Conservation (phyloP, 345 rosid species). For the Linum lewisii region DNA sequence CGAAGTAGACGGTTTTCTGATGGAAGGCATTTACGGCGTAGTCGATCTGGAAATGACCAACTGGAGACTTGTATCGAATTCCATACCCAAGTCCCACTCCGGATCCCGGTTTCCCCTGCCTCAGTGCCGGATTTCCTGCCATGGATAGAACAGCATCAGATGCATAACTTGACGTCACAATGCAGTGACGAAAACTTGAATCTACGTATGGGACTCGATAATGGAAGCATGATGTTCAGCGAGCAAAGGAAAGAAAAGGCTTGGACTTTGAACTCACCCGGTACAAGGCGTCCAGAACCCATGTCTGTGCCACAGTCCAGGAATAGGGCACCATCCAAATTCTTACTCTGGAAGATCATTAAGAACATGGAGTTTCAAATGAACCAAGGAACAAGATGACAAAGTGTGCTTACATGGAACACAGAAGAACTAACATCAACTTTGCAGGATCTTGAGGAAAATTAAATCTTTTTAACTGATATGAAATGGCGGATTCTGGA, state of each 20-base stretch:
- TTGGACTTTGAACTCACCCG: conserved; percentile 34
- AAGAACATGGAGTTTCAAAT: conserved; percentile 3
- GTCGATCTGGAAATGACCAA: conserved; percentile 61
- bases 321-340: conserved; percentile 61
- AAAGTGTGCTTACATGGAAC: too few relatives aligned
- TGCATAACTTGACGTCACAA: too few relatives aligned
- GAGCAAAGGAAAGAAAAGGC: conserved; percentile 9
- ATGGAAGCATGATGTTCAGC: not conserved
- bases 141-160: too few relatives aligned
- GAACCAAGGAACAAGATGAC: not conserved
- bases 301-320: conserved; percentile 70
- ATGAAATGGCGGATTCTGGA: too few relatives aligned
- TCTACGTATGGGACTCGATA: too few relatives aligned
- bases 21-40: conserved; percentile 64
- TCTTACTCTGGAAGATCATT: conserved; percentile 35
- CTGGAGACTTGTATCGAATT: conserved; percentile 54
- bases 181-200: too few relatives aligned
- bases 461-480: too few relatives aligned
- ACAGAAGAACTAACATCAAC: too few relatives aligned
- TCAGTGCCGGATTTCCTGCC: conserved; percentile 81
- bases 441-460: too few relatives aligned
- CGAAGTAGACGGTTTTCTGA: conserved; percentile 69
- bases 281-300: conserved; percentile 64
- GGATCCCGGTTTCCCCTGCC: conserved; percentile 80
- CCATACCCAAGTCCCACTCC: conserved; percentile 75